A percentile compares a stretch with the other conserved stretches of the same genome.
These are phyloP conservation scores for Serendipita vermifera DNA, from an alignment of 768 basidiomycete genomes.

Conservation along the genomic window DNA sequence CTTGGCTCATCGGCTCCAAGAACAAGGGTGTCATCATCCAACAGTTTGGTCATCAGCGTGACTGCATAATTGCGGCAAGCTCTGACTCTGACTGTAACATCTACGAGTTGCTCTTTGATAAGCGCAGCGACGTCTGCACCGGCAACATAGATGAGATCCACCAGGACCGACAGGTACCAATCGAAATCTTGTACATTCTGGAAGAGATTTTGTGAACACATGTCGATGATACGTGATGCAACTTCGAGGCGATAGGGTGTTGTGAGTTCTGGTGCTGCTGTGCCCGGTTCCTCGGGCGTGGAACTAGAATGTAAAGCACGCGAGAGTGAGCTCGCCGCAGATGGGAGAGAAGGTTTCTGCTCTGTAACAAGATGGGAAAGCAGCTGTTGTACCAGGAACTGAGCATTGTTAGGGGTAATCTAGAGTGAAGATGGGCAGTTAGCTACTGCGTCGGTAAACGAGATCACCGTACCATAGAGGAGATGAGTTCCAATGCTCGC, in stretches of 20 bases:
- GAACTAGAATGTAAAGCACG: conserved; percentile 39
- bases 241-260: conserved; percentile 79
- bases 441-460: background rate
- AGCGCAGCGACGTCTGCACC: conserved; percentile 62
- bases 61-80: conserved; percentile 69
- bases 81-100: conserved; percentile 71
- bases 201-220: conserved; percentile 74
- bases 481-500: conserved; percentile 86
- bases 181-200: conserved; percentile 86
- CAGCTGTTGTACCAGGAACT: conserved; percentile 81
- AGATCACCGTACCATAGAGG: conserved; percentile 70
- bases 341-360: conserved; percentile 39
- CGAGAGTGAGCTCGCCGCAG: conserved; percentile 40
- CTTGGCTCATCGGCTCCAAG: conserved; percentile 18
- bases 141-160: conserved; percentile 82
- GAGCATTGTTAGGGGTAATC: conserved; percentile 74
- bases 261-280: conserved; percentile 42
- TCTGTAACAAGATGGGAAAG: conserved; percentile 67
- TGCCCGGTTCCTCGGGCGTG: conserved; percentile 23
- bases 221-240: conserved; percentile 68
- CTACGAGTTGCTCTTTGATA: conserved; percentile 74
- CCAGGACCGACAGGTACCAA: conserved; percentile 92
- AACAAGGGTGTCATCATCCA: conserved; percentile 66
- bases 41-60: conserved; percentile 64
- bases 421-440: conserved; percentile 23